phyloP scores from a whole-genome alignment of 108 stramenopile species.

The Bacterosira constricta region DNA sequence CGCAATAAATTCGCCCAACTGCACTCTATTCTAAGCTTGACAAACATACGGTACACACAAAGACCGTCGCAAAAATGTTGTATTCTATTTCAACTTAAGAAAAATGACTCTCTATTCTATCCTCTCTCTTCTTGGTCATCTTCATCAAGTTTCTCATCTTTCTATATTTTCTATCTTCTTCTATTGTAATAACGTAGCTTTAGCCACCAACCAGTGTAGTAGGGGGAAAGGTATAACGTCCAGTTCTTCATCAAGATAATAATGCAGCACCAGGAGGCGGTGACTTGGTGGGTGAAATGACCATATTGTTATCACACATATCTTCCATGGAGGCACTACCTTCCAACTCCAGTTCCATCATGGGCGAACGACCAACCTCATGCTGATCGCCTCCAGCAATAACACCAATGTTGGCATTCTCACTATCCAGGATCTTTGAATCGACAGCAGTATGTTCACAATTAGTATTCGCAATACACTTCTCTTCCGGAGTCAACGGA shows the following conservation, averaged over 20 bases:
- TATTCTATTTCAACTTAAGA: neutral
- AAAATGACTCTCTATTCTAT: neutral
- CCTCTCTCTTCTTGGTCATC: neutral
- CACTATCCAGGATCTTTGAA: neutral
- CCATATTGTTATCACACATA: too few species aligned
- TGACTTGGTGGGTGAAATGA: neutral
- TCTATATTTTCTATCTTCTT: neutral
- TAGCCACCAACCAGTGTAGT: neutral
- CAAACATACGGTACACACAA: too few species aligned
- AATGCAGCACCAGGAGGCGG: neutral
- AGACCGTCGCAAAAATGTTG: too few species aligned
- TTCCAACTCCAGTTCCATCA: neutral
- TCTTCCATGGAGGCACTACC: too few species aligned
- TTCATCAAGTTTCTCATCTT: too few species aligned
- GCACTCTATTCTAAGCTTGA: too few species aligned
- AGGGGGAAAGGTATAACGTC: neutral
- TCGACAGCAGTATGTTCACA: neutral
- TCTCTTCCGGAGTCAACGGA: neutral
- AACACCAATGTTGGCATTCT: neutral
- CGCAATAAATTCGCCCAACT: too few species aligned
- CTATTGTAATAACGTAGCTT: neutral
- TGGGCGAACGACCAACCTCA: neutral
- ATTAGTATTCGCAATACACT: too few species aligned
- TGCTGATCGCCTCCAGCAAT: neutral
- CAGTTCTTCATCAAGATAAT: neutral